Base-by-base conservation (phyloP, 495 filamentous ascomycete species). In the Letharia columbiana region DNA sequence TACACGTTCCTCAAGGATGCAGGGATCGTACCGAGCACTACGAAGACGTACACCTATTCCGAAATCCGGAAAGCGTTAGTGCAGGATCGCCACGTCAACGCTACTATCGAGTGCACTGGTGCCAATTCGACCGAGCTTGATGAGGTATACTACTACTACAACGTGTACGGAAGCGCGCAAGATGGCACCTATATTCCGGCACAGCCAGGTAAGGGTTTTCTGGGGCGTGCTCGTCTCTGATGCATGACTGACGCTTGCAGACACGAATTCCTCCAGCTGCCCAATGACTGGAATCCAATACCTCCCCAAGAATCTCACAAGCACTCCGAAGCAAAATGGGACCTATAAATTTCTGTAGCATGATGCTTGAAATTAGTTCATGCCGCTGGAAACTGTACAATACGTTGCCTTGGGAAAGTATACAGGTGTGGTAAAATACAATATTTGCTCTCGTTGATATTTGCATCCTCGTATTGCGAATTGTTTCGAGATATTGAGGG, bases 81-180 rank as follows among this genome's bases (percentile, higher is more conserved):
- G 41, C 69, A 70, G 10, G 83, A 82, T 28, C 54, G 54, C 52
- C 87, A 86, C n/a, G 80, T 82, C n/a, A 75, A 80, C 3, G 91
- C 91, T 10, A 85, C 86, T n/a, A 77, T 94, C 10, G 83, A 87
- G 58, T 96, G 91, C 74, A 40, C 1, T 1, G 63, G 63, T 8
- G 72, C 72, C 0, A 71, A 73, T 15, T 76, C 77, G 35, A 72
- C 78, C 10, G 74, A 77, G 39, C 76, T 96, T 28, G 86, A 90
- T 70, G 86, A 94, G 77, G 84, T 89, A 39, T 93, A 89, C 88
- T 94, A 96, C 71, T 83, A 85, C 66, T 96, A 87, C 78, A 87
- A 92, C 69, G 83, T 95, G 17, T 83, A 82, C 61, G 91, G 91
- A 35, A 86, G 83, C 66, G 74, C 94, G 50, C 88, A 91, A 71